phyloP scores from a whole-genome alignment of 2,329 filamentous ascomycete genomes.

The Fusarium tuaranense region DNA sequence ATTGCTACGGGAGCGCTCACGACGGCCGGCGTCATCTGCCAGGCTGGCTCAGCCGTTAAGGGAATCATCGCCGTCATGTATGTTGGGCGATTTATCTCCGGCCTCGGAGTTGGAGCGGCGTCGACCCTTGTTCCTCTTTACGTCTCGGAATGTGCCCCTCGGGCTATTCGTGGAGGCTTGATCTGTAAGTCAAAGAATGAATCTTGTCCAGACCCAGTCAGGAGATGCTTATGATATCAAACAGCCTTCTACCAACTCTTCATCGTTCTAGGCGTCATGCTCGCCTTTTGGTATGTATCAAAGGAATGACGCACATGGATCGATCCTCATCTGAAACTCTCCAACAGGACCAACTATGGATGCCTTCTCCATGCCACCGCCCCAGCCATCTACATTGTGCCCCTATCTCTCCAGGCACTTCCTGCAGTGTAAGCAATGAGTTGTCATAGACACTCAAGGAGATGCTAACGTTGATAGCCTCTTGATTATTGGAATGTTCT shows the following conservation, averaged over 20 bases:
- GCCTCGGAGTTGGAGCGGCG: not conserved
- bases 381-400: not conserved
- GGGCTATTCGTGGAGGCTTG: not conserved
- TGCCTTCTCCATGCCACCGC: not conserved
- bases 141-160: not conserved
- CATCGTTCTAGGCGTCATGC: not conserved
- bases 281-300: not conserved
- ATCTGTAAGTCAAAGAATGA: not conserved
- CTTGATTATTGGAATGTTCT: not conserved
- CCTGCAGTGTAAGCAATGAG: not conserved
- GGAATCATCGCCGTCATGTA: not conserved
- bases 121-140: not conserved
- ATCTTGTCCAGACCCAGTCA: not conserved
- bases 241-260: not conserved
- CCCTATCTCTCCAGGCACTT: not conserved
- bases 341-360: not conserved
- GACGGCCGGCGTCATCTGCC: slow-evolving; percentile 71
- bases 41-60: slow-evolving; percentile 46
- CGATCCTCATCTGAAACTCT: not conserved
- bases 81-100: not conserved
- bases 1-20: slow-evolving; percentile 67
- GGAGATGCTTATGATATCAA: not conserved
- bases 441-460: not conserved
- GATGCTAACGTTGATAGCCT: not conserved
- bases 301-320: not conserved